A percentile compares a stretch with the other conserved stretches of the same genome.
These are phyloP conservation scores for Diplotaxis tenuifolia DNA, from an alignment of 345 rosid species.

Conservation along the genomic window DNA sequence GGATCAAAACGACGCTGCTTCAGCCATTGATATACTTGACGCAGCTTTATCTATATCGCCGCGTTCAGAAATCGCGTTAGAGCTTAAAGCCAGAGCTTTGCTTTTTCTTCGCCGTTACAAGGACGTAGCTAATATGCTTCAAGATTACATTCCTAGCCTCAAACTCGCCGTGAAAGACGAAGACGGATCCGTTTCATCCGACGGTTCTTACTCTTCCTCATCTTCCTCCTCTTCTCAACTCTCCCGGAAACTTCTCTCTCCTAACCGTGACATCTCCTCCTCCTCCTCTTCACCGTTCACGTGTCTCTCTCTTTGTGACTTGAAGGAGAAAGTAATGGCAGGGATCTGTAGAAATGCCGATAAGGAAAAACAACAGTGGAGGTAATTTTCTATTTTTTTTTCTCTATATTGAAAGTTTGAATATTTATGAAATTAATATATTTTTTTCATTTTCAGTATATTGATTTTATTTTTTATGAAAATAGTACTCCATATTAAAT, in stretches of 20 bases:
- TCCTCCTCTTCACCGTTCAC: conserved; percentile 43
- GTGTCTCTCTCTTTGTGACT: conserved; percentile 78
- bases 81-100: conserved; percentile 77
- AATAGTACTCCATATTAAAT: no score
- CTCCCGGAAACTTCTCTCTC: conserved; percentile 48
- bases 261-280: conserved; percentile 30
- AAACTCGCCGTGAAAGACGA: conserved; percentile 51
- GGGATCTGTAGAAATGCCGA: conserved; percentile 66
- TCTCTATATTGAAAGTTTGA: not conserved
- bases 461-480: no score
- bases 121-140: conserved; percentile 80
- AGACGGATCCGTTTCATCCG: conserved; percentile 51
- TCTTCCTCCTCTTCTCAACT: conserved; percentile 31
- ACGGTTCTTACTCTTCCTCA: conserved; percentile 31
- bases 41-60: conserved; percentile 71
- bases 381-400: conserved; percentile 31
- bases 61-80: conserved; percentile 62
- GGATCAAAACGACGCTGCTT: conserved; percentile 52
- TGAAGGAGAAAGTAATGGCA: conserved; percentile 82
- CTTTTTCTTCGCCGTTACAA: conserved; percentile 62
- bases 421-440: not conserved
- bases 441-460: conserved; percentile 40
- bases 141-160: conserved; percentile 78
- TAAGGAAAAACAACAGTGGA: conserved; percentile 84
- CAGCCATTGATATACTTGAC: conserved; percentile 64